A percentile compares a stretch with the other conserved stretches of the same genome.
These are phyloP conservation scores for Apiotrichum sp. DNA, from an alignment of 1,284 basidiomycete species.

Conservation along the genomic window DNA sequence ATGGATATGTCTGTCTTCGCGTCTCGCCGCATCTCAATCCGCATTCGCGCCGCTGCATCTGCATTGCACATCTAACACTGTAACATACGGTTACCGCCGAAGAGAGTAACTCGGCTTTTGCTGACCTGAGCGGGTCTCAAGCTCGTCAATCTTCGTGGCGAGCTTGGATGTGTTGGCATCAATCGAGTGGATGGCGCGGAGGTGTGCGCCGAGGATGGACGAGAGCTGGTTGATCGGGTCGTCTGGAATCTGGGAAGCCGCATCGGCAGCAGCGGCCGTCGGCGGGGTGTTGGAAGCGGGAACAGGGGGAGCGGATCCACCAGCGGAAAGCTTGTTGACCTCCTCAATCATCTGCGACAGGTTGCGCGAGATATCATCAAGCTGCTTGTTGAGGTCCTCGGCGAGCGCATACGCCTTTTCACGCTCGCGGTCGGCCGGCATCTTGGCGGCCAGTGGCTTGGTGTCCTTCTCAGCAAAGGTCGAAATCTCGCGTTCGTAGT, in stretches of 20 bases:
- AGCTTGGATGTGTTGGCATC: slow-evolving; percentile 71
- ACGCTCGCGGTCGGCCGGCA: slow-evolving; percentile 84
- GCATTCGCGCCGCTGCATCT: no score
- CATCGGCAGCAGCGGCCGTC: slow-evolving; percentile 27
- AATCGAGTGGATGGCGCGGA: slow-evolving; percentile 90
- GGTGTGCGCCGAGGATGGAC: slow-evolving; percentile 87
- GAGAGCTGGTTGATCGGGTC: slow-evolving; percentile 89
- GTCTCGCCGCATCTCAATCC: no score
- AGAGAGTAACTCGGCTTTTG: background rate
- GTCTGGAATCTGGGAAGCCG: slow-evolving; percentile 50
- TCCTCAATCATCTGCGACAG: slow-evolving; percentile 91
- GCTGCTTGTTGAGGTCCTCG: slow-evolving; percentile 81
- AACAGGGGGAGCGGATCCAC: slow-evolving; percentile 11
- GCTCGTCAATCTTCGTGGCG: slow-evolving; percentile 68
- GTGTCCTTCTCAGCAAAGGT: slow-evolving; percentile 66
- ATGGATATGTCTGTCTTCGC: background rate
- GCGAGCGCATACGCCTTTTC: slow-evolving; percentile 94
- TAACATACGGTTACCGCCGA: background rate
- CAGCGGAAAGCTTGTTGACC: slow-evolving; percentile 61
- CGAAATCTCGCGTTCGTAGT: slow-evolving; percentile 78
- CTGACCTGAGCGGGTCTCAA: slow-evolving; percentile 53
- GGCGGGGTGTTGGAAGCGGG: slow-evolving; percentile 14
- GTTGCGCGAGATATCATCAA: slow-evolving; percentile 86
- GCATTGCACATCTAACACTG: no score
- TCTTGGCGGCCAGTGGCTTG: slow-evolving; percentile 67